phyloP scores from a whole-genome alignment of 2,329 filamentous ascomycete species.

The Ophiognomonia clavigignenti-juglandacearum region DNA sequence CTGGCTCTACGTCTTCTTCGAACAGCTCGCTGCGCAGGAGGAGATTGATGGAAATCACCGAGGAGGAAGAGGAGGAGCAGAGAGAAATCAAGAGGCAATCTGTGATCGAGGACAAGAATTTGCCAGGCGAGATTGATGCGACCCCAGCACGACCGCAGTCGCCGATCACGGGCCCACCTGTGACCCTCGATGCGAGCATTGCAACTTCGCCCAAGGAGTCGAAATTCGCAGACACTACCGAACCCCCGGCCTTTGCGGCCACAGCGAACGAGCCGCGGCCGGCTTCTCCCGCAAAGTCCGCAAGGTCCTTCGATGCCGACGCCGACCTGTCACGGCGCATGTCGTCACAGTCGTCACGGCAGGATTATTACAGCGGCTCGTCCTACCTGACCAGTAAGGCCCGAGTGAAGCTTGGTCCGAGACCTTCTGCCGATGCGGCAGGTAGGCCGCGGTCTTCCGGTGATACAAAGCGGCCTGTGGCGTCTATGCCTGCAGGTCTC shows the following conservation, averaged over 20 bases:
- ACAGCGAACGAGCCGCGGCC: slow-evolving; percentile 40
- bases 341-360: slow-evolving; percentile 48
- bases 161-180: slow-evolving; percentile 31
- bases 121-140: slow-evolving; percentile 20
- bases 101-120: slow-evolving; percentile 42
- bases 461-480: slow-evolving; percentile 65
- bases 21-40: slow-evolving; percentile 72
- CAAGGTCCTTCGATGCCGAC: no score
- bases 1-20: slow-evolving; percentile 79
- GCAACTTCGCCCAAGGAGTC: slow-evolving; percentile 45
- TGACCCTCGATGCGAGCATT: slow-evolving; percentile 48
- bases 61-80: slow-evolving; percentile 71
- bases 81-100: slow-evolving; percentile 56
- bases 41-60: slow-evolving; percentile 86
- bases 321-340: slow-evolving; percentile 33
- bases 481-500: slow-evolving; percentile 75
- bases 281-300: slow-evolving; percentile 40
- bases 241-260: slow-evolving; percentile 49
- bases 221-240: slow-evolving; percentile 43
- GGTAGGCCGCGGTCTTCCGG: slow-evolving; percentile 56
- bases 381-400: slow-evolving; percentile 57
- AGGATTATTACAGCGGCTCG: slow-evolving; percentile 45
- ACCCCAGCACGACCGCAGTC: slow-evolving; percentile 24
- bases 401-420: slow-evolving; percentile 84
- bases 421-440: slow-evolving; percentile 66